phyloP scores from a whole-genome alignment of 2,329 filamentous ascomycete species.

The Diaporthe destruens region DNA sequence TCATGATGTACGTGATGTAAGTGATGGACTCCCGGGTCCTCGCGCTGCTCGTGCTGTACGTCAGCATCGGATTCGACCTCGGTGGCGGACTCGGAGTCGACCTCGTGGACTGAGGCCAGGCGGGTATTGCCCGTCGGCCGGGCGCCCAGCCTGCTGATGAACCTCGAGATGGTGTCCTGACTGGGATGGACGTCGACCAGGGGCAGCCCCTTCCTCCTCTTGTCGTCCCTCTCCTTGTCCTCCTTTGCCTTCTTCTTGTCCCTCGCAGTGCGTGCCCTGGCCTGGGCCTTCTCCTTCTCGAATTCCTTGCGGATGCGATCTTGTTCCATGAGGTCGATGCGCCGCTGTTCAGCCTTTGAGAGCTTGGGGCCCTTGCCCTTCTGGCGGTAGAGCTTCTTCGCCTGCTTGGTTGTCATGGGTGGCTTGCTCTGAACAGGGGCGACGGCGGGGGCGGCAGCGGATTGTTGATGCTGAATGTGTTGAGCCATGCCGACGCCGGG shows the following conservation, averaged over 20 bases:
- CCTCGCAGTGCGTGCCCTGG: constrained; percentile 62
- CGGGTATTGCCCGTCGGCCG: constrained; percentile 47
- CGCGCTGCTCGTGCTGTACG: background rate
- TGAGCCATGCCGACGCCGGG: constrained; percentile 41
- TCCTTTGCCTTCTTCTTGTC: constrained; percentile 70
- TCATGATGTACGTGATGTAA: too few species aligned
- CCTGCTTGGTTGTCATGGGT: constrained; percentile 64
- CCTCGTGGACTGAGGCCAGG: constrained; percentile 26
- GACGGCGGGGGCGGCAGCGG: background rate
- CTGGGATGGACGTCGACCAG: constrained; percentile 67
- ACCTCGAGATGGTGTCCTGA: constrained; percentile 68
- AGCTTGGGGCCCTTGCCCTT: constrained; percentile 56
- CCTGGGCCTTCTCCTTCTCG: constrained; percentile 62
- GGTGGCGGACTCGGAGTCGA: constrained; percentile 17
- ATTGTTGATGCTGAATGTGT: constrained; percentile 28
- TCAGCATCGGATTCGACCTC: constrained; percentile 23
- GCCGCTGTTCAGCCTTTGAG: constrained; percentile 58
- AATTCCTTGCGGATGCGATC: constrained; percentile 66
- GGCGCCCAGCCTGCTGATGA: constrained; percentile 56
- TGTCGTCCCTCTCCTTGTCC: constrained; percentile 61
- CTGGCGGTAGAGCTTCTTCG: constrained; percentile 60
- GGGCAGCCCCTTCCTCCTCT: constrained; percentile 65
- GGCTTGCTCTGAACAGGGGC: constrained; percentile 46
- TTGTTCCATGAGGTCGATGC: constrained; percentile 60
- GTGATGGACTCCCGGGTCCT: background rate